These are phyloP conservation scores for Cyberlindnera veronae DNA, from an alignment of 805 yeast species.

Conservation along the genomic window DNA sequence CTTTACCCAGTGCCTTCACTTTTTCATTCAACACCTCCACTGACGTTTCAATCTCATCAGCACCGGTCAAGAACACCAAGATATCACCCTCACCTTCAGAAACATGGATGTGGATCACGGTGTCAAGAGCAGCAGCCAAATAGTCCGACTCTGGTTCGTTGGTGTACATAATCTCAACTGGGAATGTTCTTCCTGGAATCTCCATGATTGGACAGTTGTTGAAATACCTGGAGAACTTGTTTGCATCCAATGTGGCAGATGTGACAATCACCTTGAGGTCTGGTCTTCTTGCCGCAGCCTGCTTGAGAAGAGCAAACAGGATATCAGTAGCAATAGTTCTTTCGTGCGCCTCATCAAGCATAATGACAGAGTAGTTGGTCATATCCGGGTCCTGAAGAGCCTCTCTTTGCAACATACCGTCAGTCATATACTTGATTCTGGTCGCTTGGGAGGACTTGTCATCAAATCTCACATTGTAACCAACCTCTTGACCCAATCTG, in stretches of 20 bases:
- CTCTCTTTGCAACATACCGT: constrained; percentile 91
- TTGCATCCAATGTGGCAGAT: constrained; percentile 93
- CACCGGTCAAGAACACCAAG: constrained; percentile 89
- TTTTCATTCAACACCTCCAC: constrained; percentile 72
- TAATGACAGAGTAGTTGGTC: constrained; percentile 67
- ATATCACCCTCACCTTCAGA: constrained; percentile 79
- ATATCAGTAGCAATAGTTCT: constrained; percentile 90
- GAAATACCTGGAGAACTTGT: constrained; percentile 79
- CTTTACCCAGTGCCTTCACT: constrained; percentile 52
- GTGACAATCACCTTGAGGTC: constrained; percentile 78
- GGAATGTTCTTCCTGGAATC: constrained; percentile 91
- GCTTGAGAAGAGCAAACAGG: constrained; percentile 75
- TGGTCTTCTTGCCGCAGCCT: constrained; percentile 55
- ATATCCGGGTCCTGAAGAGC: constrained; percentile 73
- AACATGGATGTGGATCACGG: constrained; percentile 82
- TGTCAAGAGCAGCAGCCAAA: constrained; percentile 81
- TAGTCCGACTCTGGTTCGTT: constrained; percentile 88
- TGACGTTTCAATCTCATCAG: constrained; percentile 88
- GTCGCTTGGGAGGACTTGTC: constrained; percentile 67
- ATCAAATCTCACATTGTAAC: constrained; percentile 86
- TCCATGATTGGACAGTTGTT: constrained; percentile 82
- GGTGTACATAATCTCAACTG: constrained; percentile 83
- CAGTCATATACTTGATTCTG: constrained; percentile 84
- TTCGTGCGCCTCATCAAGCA: constrained; percentile 98
- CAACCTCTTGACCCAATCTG: constrained; percentile 78